Base-by-base conservation (phyloP, 129 eudicot species). In the Tagetes erecta region DNA sequence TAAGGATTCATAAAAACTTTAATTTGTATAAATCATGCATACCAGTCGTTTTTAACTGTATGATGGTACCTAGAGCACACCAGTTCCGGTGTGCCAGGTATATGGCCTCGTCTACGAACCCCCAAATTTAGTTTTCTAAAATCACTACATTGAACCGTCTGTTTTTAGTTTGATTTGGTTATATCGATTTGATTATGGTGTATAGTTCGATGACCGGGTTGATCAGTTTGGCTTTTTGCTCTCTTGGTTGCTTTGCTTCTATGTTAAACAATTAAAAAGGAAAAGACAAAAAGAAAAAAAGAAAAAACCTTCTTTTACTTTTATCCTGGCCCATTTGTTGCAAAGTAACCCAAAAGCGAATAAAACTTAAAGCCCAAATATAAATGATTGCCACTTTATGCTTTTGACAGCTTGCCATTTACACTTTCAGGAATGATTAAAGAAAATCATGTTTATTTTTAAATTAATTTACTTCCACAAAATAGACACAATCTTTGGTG, bases 361-460 rank as follows among this genome's bases (percentile, higher is more conserved):
- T 79, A 79, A 71, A 71, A 13, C 35, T 71, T 49, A 39, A 78
- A 71, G 78, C 67, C 78, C 68, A 72, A 72, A 65, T 79, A 52
- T 56, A 35, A 56, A 53, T 44, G 73, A 73, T 72, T 79, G 70
- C 70, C 74, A 45, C 83, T 79, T 79, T 79, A 79, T 79, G 78
- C 83, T 73, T 66, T 79, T 72, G 79, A 73, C 83, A 79, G 68
- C 83, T 79, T 79, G 83, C 70, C 78, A 66, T 72, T 52, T 72
- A 79, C 83, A 65, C 64, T 72, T 70, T 42, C 11, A 51, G 35
- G 42, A 67, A 79, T 72, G 74, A 72, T 79, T 65, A 69, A 72
- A 38, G 40, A 35, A 55, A 52, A 67, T 13, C 56, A 55, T 37
- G 11, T 68, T 57, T 35, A 27, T 53, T 36, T 76, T 67, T 36